A percentile compares a stretch with the other conserved stretches of the same genome.
Conservation (phyloP, 345 rosid species). For the Murraya paniculata region DNA sequence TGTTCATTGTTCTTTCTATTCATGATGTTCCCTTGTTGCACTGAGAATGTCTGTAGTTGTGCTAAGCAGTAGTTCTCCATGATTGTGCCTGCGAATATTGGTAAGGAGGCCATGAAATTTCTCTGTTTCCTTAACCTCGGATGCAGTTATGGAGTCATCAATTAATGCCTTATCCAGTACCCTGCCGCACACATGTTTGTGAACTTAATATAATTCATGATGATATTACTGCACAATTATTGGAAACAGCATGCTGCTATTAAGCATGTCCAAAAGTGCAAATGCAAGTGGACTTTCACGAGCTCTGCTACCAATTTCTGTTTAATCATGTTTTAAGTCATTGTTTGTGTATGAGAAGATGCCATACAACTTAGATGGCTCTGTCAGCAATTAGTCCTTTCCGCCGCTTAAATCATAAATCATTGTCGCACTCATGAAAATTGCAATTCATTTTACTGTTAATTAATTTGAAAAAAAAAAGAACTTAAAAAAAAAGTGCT, state of each 20-base stretch:
- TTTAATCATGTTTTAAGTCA: background rate
- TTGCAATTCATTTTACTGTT: background rate
- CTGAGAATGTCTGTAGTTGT: slow-evolving; percentile 54
- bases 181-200: slow-evolving; percentile 24
- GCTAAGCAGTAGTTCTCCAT: slow-evolving; percentile 60
- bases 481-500: too few species aligned
- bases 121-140: slow-evolving; percentile 50
- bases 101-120: slow-evolving; percentile 48
- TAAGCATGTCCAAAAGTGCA: background rate
- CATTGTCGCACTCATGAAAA: background rate
- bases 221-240: background rate
- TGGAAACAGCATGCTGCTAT: background rate
- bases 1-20: slow-evolving; percentile 34
- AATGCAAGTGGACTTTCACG: background rate
- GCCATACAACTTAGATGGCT: background rate
- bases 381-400: background rate
- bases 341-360: background rate
- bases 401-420: background rate
- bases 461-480: too few species aligned
- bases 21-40: slow-evolving; percentile 55
- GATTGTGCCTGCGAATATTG: slow-evolving; percentile 62
- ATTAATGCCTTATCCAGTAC: slow-evolving; percentile 41
- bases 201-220: background rate
- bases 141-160: slow-evolving; percentile 23
- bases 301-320: background rate